Conservation (phyloP, 345 rosid genomes). For the Citrus australasica region DNA sequence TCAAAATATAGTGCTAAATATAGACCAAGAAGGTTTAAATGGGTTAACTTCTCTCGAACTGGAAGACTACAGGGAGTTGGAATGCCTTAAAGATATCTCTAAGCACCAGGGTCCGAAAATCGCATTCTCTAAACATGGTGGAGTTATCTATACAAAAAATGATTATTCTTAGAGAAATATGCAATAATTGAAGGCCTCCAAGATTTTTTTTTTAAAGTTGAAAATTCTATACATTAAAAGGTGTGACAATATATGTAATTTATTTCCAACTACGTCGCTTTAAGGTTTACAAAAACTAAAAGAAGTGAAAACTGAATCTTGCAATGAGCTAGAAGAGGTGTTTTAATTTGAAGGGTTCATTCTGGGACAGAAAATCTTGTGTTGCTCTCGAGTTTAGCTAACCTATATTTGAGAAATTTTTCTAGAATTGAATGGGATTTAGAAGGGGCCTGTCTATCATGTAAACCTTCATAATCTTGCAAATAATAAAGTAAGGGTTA, state of each 20-base stretch:
- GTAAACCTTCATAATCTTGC: not conserved
- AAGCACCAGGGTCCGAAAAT: not conserved
- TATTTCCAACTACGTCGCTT: not conserved
- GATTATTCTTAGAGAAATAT: conserved; percentile 2
- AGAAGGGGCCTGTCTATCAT: not conserved
- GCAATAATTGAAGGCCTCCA: not conserved
- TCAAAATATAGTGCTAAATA: not conserved
- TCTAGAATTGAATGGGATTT: not conserved
- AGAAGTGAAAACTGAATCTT: not conserved
- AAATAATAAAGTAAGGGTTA: not conserved
- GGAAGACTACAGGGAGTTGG: not conserved
- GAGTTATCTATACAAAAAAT: not conserved
- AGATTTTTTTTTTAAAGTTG: not conserved
- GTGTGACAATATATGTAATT: not conserved
- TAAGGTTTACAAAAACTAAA: conserved; percentile 2
- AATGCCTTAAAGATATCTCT: conserved; percentile 1
- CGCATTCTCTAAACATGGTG: conserved; percentile 8
- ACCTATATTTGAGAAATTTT: not conserved
- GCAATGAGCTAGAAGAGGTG: conserved; percentile 1
- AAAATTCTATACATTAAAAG: not conserved
- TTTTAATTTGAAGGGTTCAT: conserved; percentile 1
- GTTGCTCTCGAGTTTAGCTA: not conserved
- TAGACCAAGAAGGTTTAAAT: not conserved
- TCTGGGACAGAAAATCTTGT: not conserved
- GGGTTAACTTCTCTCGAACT: not conserved